Percentiles rank a stretch among this genome's conserved stretches.
These are phyloP conservation scores for Phytophthora sp. DNA, from an alignment of 352 stramenopile genomes.

Conservation along the genomic window DNA sequence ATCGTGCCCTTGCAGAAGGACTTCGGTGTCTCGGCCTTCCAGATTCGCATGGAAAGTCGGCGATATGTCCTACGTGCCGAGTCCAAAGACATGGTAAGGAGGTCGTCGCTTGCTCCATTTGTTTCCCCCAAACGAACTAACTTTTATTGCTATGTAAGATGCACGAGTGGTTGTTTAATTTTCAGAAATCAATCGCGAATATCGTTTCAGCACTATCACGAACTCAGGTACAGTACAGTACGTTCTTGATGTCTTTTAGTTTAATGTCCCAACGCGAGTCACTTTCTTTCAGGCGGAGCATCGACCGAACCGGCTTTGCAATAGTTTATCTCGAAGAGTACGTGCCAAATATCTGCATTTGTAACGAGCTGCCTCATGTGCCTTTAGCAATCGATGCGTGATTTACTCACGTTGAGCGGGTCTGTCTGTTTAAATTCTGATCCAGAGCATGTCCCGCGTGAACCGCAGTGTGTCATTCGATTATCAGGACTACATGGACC, in stretches of 20 bases:
- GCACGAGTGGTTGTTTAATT: conserved; percentile 91
- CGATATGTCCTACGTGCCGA: conserved; percentile 81
- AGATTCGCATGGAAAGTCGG: conserved; percentile 82
- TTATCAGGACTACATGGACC: conserved; percentile 63
- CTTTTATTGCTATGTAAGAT: conserved; percentile 49
- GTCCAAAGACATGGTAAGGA: conserved; percentile 79
- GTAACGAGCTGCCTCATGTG: conserved; percentile 1
- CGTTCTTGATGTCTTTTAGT: not conserved
- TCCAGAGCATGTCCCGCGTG: conserved; percentile 68
- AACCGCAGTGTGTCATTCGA: conserved; percentile 84
- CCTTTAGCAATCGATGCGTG: conserved; percentile 10
- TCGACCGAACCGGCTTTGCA: conserved; percentile 55
- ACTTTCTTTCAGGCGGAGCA: conserved; percentile 46
- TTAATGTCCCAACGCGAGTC: conserved; percentile 17
- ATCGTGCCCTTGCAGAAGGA: conserved; percentile 66
- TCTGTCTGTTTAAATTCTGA: conserved; percentile 12
- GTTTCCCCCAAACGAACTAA: conserved; percentile 7
- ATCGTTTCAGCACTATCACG: conserved; percentile 81
- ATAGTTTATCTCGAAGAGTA: conserved; percentile 69
- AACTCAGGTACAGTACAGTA: conserved; percentile 63
- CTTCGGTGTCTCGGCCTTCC: conserved; percentile 79
- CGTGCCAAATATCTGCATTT: conserved; percentile 20
- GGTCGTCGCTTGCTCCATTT: not conserved
- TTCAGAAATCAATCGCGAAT: conserved; percentile 89
- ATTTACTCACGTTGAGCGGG: conserved; percentile 26